These are phyloP conservation scores for Barnettozyma hawaiiensis DNA, from an alignment of 1,139 yeast genomes.

Conservation along the genomic window DNA sequence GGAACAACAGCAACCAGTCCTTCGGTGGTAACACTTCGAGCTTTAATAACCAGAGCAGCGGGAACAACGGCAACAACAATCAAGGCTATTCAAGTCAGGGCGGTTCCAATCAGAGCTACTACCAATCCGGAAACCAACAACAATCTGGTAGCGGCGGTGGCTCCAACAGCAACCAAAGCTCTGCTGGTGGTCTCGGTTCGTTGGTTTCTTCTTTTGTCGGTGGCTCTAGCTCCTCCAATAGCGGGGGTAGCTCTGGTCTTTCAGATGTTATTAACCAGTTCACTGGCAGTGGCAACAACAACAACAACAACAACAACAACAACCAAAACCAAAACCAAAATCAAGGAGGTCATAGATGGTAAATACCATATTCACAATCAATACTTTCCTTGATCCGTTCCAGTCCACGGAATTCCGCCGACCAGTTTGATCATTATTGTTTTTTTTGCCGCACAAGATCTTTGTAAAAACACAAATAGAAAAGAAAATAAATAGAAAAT, in stretches of 20 bases:
- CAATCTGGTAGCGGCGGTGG: background rate
- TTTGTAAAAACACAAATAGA: too few relatives aligned
- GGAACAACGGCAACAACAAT: background rate
- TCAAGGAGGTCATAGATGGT: background rate
- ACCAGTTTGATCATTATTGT: too few relatives aligned
- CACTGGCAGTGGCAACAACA: background rate
- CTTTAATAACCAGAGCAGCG: background rate
- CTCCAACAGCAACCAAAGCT: background rate
- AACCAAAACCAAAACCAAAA: too few relatives aligned
- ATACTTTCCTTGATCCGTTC: too few relatives aligned
- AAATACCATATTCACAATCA: background rate
- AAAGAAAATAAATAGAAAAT: too few relatives aligned
- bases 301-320: too few relatives aligned
- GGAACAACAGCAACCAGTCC: background rate
- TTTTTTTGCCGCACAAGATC: too few relatives aligned
- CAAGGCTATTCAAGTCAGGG: slow-evolving; percentile 1
- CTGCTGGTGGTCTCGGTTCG: background rate
- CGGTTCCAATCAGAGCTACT: background rate
- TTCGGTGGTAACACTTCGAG: background rate
- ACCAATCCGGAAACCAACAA: background rate
- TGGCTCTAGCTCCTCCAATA: background rate
- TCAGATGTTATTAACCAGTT: background rate
- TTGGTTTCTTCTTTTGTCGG: background rate
- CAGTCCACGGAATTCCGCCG: too few relatives aligned
- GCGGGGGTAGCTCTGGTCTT: background rate